Base-by-base conservation (phyloP, 208 protist species). In the Wallacemonas sp. region DNA sequence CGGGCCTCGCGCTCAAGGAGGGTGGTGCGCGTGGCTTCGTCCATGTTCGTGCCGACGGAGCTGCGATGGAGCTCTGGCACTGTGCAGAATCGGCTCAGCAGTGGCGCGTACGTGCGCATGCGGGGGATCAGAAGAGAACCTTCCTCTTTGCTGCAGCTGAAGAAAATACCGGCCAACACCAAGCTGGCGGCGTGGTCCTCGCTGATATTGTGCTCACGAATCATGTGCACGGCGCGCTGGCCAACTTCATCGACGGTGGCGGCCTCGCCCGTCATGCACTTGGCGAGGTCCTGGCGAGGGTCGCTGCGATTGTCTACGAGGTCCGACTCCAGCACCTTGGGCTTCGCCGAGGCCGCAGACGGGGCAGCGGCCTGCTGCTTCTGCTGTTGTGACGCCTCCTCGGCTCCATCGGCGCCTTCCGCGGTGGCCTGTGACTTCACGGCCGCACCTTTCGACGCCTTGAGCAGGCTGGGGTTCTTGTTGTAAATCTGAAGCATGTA, bases 401-500 rank as follows among this genome's bases (percentile, higher is more conserved):
- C 2, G 21, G 9, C 34, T 15, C 22, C 38, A 4, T 60, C 61
- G 8, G 28, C 6, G 19, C 17, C 19, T 33, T 46, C 68, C 47
- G 9, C 72, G 28, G 6, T 59, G n/a, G n/a, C n/a, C n/a, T n/a
- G n/a, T n/a, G n/a, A n/a, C 56, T 22, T 54, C 28, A 68, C 80
- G 30, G 74, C 83, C 19, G 86, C 64, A 47, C 72, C 70, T 70
- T 86, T 87, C 53, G 66, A 72, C 24, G 58, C 69, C 64, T 78
- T 77, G 34, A 75, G 66, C 46, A 72, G 61, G 22, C 90, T 72
- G 5, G 80, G 82, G 65, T 91, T 77, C 66, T 91, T 92, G 9
- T 72, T 68, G 68, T 94, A 93, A 62, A 94, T 82, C 67, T 84
- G 73, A 2, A 64, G 30, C 72, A 95, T 79, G 56, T 80, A 70